Percentiles rank a stretch among this genome's conserved stretches.
Evolutionary conservation across 768 basidiomycete genomes (phyloP).

Genomic region (Serendipita indica): DNA sequence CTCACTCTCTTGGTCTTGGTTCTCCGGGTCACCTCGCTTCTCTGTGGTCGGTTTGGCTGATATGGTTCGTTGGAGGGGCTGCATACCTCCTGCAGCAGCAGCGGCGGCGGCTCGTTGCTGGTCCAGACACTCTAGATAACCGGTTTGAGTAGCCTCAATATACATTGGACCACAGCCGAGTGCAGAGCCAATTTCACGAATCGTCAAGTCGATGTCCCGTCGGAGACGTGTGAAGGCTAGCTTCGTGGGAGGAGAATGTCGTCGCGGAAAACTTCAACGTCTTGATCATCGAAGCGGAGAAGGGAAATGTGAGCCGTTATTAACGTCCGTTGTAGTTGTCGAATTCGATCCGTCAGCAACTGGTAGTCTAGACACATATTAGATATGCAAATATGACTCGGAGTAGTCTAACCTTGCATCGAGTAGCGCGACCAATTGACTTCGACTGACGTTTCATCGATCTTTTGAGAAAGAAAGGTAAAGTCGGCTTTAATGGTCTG

Average conservation of each 20-base stretch:
- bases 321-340: conserved; percentile 17
- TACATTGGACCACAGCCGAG: conserved; percentile 13
- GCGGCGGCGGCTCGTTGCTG: conserved; percentile 11
- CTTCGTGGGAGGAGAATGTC: conserved; percentile 16
- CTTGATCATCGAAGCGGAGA: conserved; percentile 15
- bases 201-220: conserved; percentile 16
- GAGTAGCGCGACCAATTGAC: conserved; percentile 21
- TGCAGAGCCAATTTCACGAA: conserved; percentile 15
- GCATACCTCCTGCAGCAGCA: neutral
- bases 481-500: conserved; percentile 21
- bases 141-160: conserved; percentile 11
- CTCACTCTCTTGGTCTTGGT: neutral
- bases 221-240: conserved; percentile 14
- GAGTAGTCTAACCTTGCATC: conserved; percentile 12
- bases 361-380: conserved; percentile 13
- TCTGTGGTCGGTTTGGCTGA: neutral
- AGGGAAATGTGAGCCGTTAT: conserved; percentile 18
- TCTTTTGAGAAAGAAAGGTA: conserved; percentile 19
- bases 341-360: conserved; percentile 14
- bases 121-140: conserved; percentile 16
- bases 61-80: neutral
- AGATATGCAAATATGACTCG: neutral
- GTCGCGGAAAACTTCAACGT: conserved; percentile 15
- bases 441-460: conserved; percentile 19
- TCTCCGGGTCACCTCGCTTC: neutral